A percentile compares a stretch with the other conserved stretches of the same genome.
Evolutionary conservation across 1,284 basidiomycete species (phyloP).

Genomic region (Melampsora larici-populina): DNA sequence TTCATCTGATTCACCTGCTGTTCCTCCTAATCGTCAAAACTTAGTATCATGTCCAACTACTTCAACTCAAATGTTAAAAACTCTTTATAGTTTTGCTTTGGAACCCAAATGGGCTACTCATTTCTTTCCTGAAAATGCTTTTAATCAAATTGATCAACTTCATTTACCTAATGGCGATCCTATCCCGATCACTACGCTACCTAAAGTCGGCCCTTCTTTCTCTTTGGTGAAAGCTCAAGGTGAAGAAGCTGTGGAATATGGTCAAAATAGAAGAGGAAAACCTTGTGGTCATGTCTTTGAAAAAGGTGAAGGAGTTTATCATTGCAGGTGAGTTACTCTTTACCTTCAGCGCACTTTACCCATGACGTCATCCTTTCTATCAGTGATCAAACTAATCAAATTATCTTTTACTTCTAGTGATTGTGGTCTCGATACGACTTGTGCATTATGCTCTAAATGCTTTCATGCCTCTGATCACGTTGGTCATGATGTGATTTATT

Average conservation of each 20-base stretch:
- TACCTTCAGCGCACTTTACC: not conserved
- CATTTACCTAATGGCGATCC: not conserved
- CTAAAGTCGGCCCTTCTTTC: slow-evolving; percentile 23
- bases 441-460: slow-evolving; percentile 79
- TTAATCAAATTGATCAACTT: not conserved
- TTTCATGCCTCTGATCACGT: slow-evolving; percentile 78
- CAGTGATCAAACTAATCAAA: not conserved
- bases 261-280: slow-evolving; percentile 35
- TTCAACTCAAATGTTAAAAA: slow-evolving; percentile 15
- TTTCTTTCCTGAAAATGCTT: slow-evolving; percentile 37
- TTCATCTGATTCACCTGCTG: slow-evolving; percentile 17
- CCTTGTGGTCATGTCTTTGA: slow-evolving; percentile 52
- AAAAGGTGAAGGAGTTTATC: slow-evolving; percentile 54
- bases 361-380: slow-evolving; percentile 7
- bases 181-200: slow-evolving; percentile 16
- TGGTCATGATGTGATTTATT: slow-evolving; percentile 84
- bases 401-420: slow-evolving; percentile 61
- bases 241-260: slow-evolving; percentile 38
- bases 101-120: slow-evolving; percentile 33
- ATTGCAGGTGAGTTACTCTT: slow-evolving; percentile 46
- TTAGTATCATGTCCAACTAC: slow-evolving; percentile 19
- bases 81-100: slow-evolving; percentile 30
- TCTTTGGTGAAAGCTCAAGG: slow-evolving; percentile 23
- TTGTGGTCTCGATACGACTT: slow-evolving; percentile 80
- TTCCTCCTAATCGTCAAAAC: slow-evolving; percentile 21